These are phyloP conservation scores for Fusarium subtropicale DNA, from an alignment of 2,329 filamentous ascomycete species.

Conservation along the genomic window DNA sequence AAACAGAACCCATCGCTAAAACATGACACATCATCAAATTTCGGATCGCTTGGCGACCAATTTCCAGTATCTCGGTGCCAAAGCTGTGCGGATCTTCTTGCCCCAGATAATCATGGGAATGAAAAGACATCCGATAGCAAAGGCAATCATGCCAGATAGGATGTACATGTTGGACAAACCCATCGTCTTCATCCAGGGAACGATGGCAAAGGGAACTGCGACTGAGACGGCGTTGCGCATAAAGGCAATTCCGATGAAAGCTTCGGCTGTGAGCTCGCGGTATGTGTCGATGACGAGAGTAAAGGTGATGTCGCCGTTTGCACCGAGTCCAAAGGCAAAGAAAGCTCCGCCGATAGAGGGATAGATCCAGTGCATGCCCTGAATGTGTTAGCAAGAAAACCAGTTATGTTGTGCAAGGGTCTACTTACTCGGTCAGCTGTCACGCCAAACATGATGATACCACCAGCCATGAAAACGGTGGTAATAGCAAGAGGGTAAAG, in stretches of 20 bases:
- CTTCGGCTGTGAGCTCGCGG: slow-evolving; percentile 45
- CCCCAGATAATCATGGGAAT: slow-evolving; percentile 51
- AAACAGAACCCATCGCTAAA: background rate
- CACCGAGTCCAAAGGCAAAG: slow-evolving; percentile 55
- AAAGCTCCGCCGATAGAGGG: slow-evolving; percentile 53
- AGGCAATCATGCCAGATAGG: slow-evolving; percentile 39
- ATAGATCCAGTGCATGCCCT: slow-evolving; percentile 59
- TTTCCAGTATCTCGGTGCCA: slow-evolving; percentile 44
- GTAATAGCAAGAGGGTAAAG: slow-evolving; percentile 50
- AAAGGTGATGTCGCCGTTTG: slow-evolving; percentile 53
- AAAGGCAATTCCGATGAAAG: slow-evolving; percentile 51
- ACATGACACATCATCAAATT: slow-evolving; percentile 17
- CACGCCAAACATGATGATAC: slow-evolving; percentile 55
- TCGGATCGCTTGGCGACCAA: slow-evolving; percentile 34
- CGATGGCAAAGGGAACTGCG: slow-evolving; percentile 46
- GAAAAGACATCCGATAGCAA: slow-evolving; percentile 42
- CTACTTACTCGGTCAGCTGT: slow-evolving; percentile 51
- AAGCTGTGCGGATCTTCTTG: slow-evolving; percentile 44
- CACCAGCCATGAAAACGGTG: slow-evolving; percentile 51
- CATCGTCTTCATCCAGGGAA: slow-evolving; percentile 50
- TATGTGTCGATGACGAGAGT: slow-evolving; percentile 55
- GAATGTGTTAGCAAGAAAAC: background rate
- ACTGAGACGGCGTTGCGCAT: slow-evolving; percentile 50
- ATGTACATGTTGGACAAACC: slow-evolving; percentile 49
- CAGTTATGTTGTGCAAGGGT: rapidly evolving